Percentiles rank a stretch among this genome's conserved stretches.
Conservation (phyloP, 2,329 filamentous ascomycete species). For the Epichloe typhina region DNA sequence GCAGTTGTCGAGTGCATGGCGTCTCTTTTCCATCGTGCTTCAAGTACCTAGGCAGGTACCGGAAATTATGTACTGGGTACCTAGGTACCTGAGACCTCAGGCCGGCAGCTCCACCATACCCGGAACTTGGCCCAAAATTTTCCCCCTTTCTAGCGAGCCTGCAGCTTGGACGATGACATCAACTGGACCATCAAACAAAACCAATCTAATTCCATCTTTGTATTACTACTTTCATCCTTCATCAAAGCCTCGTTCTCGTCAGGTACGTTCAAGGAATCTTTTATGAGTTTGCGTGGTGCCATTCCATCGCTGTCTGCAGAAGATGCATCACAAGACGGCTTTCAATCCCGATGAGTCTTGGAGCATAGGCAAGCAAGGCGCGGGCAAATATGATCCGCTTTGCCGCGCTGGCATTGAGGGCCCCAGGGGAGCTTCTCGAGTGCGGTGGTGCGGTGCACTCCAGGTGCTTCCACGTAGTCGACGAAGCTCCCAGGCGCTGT, state of each 20-base stretch:
- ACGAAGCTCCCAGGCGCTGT: background rate
- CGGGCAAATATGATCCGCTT: too few species aligned
- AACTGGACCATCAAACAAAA: background rate
- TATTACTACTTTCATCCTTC: conserved; percentile 1
- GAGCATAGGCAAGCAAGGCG: too few species aligned
- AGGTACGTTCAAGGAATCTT: conserved; percentile 1
- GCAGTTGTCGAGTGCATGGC: too few species aligned
- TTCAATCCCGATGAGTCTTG: too few species aligned
- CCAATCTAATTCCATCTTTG: background rate
- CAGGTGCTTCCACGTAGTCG: background rate
- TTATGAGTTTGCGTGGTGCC: background rate
- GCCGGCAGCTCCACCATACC: conserved; percentile 12
- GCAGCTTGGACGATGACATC: background rate
- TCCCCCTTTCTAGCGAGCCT: conserved; percentile 12
- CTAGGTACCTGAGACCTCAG: conserved; percentile 19
- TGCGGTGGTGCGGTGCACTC: too few species aligned
- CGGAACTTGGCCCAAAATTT: conserved; percentile 15
- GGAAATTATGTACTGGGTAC: too few species aligned
- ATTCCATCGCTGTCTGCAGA: background rate
- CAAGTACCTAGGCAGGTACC: too few species aligned
- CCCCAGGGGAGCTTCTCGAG: too few species aligned
- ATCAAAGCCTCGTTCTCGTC: background rate
- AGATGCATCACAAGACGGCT: too few species aligned
- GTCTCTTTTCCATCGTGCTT: too few species aligned
- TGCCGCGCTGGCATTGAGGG: too few species aligned